Conservation (phyloP, 305 asterid species). For the Fraxinus platypoda region DNA sequence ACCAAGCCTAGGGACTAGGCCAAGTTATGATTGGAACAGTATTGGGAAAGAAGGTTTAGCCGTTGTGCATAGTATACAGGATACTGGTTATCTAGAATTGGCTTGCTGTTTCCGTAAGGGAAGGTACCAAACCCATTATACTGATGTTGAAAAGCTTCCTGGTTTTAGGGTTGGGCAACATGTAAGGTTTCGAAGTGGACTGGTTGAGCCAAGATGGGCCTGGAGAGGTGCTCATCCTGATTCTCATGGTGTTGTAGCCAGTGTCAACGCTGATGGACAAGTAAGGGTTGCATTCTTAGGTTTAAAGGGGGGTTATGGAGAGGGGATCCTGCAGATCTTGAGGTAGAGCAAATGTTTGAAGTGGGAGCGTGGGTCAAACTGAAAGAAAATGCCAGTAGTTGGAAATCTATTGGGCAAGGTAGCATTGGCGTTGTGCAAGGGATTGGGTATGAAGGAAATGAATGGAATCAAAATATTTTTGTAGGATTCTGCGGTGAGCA, state of each 20-base stretch:
- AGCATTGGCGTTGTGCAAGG: slow-evolving; percentile 92
- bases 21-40: slow-evolving; percentile 93
- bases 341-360: slow-evolving; percentile 60
- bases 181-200: slow-evolving; percentile 63
- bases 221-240: slow-evolving; percentile 77
- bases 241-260: slow-evolving; percentile 70
- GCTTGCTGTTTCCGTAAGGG: slow-evolving; percentile 91
- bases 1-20: slow-evolving; percentile 79
- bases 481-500: slow-evolving; percentile 95
- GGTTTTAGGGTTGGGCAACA: slow-evolving; percentile 80
- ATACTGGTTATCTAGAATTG: slow-evolving; percentile 80
- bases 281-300: slow-evolving; percentile 68
- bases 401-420: slow-evolving; percentile 81
- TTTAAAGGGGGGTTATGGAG: slow-evolving; percentile 68
- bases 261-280: slow-evolving; percentile 80
- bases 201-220: slow-evolving; percentile 91
- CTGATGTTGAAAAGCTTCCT: slow-evolving; percentile 80
- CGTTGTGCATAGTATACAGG: slow-evolving; percentile 80
- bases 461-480: slow-evolving; percentile 53
- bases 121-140: slow-evolving; percentile 57
- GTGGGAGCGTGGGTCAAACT: slow-evolving; percentile 88
- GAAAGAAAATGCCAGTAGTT: slow-evolving; percentile 44
- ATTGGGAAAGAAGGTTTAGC: slow-evolving; percentile 85
- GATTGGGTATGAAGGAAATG: slow-evolving; percentile 56
- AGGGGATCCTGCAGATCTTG: slow-evolving; percentile 90